Base-by-base conservation (phyloP, 768 basidiomycete genomes). In the Kwoniella bestiolae region DNA sequence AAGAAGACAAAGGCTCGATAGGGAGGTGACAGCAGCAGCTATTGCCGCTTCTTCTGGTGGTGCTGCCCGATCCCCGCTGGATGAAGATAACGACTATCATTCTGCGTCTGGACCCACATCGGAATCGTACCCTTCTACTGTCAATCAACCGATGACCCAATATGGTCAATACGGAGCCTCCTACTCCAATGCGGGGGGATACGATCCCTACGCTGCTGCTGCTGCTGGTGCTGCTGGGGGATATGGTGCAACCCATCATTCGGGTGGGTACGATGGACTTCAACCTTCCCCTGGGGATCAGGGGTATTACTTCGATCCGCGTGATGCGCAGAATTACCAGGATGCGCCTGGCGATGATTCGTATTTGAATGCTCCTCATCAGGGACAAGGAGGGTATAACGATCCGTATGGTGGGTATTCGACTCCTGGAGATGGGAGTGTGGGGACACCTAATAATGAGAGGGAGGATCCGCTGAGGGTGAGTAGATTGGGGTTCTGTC, bases 1-100 rank as follows among this genome's bases (percentile, higher is more conserved):
- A 56, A 61, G 80, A 49, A 73, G 79, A 38, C 78, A 82, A 32
- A 72, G 75, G 44, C 67, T 83, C 28, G 82, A 83, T 66, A 52
- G 79, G 21, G 79, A 81, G 56, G 77, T 81, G 21, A 79, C 79
- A 3, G 78, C 79, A 12, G 79, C 79, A 28, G 79, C 79, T 25
- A 70, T 78, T 21, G 78, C 79, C 26, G 76, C 78, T 21, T 73
- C 76, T 14, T 68, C 69, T 6, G 56, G 63, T 28, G 66, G 62
- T 25, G 44, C 65, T n/a, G 74, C 58, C 23, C 57, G 79, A 56
- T 73, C 73, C 23, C 76, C 78, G 0, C 62, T 81, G 45, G 79
- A 81, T 56, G 79, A 81, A 29, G 76, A 73, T 41, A 73, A 75
- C 55, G 76, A 78, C 38, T 66, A 72, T 25, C 56, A 66, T 49